These are phyloP conservation scores for Pouteria campechiana DNA, from an alignment of 179 eudicot genomes.

Conservation along the genomic window DNA sequence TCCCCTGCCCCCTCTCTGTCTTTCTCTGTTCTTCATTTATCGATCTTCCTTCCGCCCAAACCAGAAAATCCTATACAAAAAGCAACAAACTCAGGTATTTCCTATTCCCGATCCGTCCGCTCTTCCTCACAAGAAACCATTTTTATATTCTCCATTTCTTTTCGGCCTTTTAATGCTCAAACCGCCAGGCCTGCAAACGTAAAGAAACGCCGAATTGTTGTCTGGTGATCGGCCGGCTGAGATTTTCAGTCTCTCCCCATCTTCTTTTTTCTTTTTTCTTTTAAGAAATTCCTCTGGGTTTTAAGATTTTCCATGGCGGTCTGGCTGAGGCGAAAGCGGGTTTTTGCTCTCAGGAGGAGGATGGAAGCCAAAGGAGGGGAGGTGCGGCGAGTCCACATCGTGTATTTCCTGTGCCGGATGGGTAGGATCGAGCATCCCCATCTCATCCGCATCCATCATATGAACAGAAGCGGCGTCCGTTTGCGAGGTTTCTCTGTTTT, in stretches of 20 bases:
- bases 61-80: background rate
- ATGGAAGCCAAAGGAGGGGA: constrained; percentile 25
- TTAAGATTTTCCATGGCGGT: background rate
- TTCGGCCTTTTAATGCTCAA: background rate
- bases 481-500: constrained; percentile 16
- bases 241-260: background rate
- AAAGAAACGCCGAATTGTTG: background rate
- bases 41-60: too few species aligned
- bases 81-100: constrained; percentile 3
- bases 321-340: background rate
- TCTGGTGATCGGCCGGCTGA: background rate
- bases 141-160: background rate
- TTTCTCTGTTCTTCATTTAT: background rate
- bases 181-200: constrained; percentile 13
- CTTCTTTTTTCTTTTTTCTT: constrained; percentile 1
- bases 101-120: constrained; percentile 5
- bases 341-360: constrained; percentile 1
- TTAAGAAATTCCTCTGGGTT: background rate
- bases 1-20: constrained; percentile 5
- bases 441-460: constrained; percentile 45
- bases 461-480: constrained; percentile 30
- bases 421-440: constrained; percentile 49
- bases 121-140: background rate
- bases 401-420: constrained; percentile 37
- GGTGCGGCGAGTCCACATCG: constrained; percentile 33